phyloP scores from a whole-genome alignment of 2,329 filamentous ascomycete genomes.

The Septoria petroselini region DNA sequence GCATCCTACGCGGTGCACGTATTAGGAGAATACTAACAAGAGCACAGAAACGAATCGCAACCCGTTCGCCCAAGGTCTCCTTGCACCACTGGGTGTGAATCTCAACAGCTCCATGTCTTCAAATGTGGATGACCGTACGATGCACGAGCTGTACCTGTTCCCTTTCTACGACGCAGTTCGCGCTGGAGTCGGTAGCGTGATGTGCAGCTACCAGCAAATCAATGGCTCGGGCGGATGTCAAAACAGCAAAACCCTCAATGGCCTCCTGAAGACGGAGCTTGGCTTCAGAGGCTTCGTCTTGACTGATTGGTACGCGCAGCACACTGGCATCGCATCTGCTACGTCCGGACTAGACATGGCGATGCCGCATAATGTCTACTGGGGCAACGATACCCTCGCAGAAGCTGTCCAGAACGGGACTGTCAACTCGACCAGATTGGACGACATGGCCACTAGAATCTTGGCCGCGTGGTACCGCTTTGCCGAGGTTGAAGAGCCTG shows the following conservation, averaged over 20 bases:
- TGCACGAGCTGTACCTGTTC: slow-evolving; percentile 54
- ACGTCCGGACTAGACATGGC: slow-evolving; percentile 36
- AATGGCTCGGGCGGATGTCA: slow-evolving; percentile 59
- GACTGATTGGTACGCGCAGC: slow-evolving; percentile 46
- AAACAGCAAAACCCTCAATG: slow-evolving; percentile 66
- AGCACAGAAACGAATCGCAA: slow-evolving; percentile 31
- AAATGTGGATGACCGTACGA: slow-evolving; percentile 33
- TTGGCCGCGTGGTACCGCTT: slow-evolving; percentile 31
- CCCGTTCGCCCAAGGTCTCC: slow-evolving; percentile 22
- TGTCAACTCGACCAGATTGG: slow-evolving; percentile 32
- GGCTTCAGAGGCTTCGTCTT: slow-evolving; percentile 43
- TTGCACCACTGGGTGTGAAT: slow-evolving; percentile 24
- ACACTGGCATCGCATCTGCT: slow-evolving; percentile 34
- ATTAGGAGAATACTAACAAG: not conserved
- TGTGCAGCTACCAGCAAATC: slow-evolving; percentile 69
- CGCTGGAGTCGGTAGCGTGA: slow-evolving; percentile 72
- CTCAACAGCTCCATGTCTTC: slow-evolving; percentile 45
- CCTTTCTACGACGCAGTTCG: slow-evolving; percentile 69
- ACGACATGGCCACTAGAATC: slow-evolving; percentile 38
- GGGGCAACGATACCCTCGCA: slow-evolving; percentile 30
- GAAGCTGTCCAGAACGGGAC: slow-evolving; percentile 37
- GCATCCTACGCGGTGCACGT: not conserved
- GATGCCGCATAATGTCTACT: slow-evolving; percentile 32
- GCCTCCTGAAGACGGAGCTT: slow-evolving; percentile 63
- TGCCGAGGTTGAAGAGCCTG: slow-evolving; percentile 33